These are phyloP conservation scores for Colletotrichum simmondsii DNA, from an alignment of 2,329 filamentous ascomycete genomes.

Conservation along the genomic window DNA sequence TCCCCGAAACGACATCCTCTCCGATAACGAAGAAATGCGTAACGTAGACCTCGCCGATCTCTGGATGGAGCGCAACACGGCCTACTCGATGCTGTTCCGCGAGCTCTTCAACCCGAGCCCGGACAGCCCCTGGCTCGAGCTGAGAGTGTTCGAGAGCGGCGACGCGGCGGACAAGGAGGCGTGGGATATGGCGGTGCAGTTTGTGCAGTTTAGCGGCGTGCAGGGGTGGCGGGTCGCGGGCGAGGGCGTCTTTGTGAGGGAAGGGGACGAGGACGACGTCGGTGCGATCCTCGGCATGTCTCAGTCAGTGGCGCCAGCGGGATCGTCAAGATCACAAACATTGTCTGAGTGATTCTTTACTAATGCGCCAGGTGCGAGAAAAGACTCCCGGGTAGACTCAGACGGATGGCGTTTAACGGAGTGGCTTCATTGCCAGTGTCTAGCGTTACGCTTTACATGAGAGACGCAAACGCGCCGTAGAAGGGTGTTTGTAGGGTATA, in stretches of 20 bases:
- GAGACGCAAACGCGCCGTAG: not conserved
- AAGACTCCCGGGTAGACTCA: slow-evolving; percentile 38
- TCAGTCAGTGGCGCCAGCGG: slow-evolving; percentile 34
- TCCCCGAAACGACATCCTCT: slow-evolving; percentile 45
- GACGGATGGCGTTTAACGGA: slow-evolving; percentile 44
- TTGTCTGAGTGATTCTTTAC: not conserved
- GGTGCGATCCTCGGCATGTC: slow-evolving; percentile 26
- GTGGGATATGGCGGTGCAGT: slow-evolving; percentile 58
- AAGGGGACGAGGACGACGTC: slow-evolving; percentile 32
- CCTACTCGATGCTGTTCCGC: slow-evolving; percentile 58
- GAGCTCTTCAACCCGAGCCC: slow-evolving; percentile 47
- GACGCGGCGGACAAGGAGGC: slow-evolving; percentile 56
- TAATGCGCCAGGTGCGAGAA: not conserved
- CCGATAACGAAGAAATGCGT: slow-evolving; percentile 49
- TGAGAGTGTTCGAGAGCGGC: slow-evolving; percentile 61
- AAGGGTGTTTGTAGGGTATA: not conserved
- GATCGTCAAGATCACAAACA: not conserved
- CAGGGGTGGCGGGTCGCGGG: slow-evolving; percentile 55
- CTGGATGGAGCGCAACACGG: slow-evolving; percentile 65
- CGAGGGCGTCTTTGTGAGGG: slow-evolving; percentile 56
- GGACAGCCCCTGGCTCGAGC: slow-evolving; percentile 48
- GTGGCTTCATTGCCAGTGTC: slow-evolving; percentile 41
- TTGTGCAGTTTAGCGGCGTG: slow-evolving; percentile 47
- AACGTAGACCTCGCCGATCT: slow-evolving; percentile 54
- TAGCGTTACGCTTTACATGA: slow-evolving; percentile 39